Conservation (phyloP, 148 eudicot genomes). For the Suaeda aralocaspica region DNA sequence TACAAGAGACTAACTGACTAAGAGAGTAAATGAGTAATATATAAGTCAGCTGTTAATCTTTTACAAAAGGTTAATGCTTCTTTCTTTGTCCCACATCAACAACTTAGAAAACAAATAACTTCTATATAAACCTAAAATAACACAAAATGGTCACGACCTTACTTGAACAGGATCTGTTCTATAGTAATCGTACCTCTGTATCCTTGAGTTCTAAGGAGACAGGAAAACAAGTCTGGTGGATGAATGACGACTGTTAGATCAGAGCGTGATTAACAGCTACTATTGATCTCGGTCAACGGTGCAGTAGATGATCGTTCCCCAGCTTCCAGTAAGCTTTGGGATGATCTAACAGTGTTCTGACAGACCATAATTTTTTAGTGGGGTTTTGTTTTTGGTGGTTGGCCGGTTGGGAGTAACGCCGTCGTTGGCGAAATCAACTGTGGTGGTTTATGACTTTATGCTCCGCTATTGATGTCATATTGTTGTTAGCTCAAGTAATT, state of each 20-base stretch:
- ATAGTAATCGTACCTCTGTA: no score
- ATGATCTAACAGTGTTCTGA: background rate
- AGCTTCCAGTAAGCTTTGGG: background rate
- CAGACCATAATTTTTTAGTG: background rate
- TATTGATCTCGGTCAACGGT: background rate
- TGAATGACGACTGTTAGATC: background rate
- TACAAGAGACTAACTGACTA: no score
- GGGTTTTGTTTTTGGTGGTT: no score
- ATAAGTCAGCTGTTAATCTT: no score
- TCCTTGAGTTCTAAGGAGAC: no score
- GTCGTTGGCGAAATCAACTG: conserved; percentile 66
- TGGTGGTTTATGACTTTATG: conserved; percentile 33
- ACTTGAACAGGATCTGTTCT: background rate
- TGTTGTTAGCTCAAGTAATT: no score
- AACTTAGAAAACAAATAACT: background rate
- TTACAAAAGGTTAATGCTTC: no score
- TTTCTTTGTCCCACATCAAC: no score
- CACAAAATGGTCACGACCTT: background rate
- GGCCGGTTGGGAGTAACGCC: conserved; percentile 46
- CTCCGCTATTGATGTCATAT: no score
- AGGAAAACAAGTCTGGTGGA: no score
- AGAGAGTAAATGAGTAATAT: no score
- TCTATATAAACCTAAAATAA: background rate
- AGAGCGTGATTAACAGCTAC: conserved; percentile 12
- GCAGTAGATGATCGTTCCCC: conserved; percentile 16